Conservation (phyloP, 164 flowering plant species). For the Paratinospora sagittata region DNA sequence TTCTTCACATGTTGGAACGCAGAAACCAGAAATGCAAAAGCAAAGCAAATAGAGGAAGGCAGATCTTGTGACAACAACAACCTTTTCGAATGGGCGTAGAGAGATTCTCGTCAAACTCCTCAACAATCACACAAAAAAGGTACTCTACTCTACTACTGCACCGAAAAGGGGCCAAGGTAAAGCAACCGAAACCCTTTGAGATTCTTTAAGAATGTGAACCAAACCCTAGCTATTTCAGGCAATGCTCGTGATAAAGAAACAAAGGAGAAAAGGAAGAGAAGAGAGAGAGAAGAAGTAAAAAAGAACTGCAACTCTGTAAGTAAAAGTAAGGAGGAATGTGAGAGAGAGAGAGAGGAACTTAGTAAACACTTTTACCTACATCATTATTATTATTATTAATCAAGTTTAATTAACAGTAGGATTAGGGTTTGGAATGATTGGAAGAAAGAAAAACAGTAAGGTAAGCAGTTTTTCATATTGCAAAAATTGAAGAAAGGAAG, state of each 20-base stretch:
- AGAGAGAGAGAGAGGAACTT: no score
- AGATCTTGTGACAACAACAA: neutral
- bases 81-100: neutral
- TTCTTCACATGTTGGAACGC: conserved; percentile 5
- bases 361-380: no score
- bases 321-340: no score
- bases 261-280: conserved; percentile 10
- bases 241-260: conserved; percentile 25
- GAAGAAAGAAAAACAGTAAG: no score
- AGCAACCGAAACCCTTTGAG: neutral
- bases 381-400: no score
- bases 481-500: no score
- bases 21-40: neutral
- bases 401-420: no score
- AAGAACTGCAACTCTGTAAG: no score
- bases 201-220: neutral
- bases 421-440: no score
- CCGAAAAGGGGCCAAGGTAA: conserved; percentile 5
- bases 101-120: neutral
- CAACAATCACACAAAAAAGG: conserved; percentile 2
- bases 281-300: neutral
- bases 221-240: conserved; percentile 14
- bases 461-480: no score
- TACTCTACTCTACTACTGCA: neutral
- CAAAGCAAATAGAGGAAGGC: neutral